phyloP scores from a whole-genome alignment of 164 flowering plant genomes.

The Stephania japonica region DNA sequence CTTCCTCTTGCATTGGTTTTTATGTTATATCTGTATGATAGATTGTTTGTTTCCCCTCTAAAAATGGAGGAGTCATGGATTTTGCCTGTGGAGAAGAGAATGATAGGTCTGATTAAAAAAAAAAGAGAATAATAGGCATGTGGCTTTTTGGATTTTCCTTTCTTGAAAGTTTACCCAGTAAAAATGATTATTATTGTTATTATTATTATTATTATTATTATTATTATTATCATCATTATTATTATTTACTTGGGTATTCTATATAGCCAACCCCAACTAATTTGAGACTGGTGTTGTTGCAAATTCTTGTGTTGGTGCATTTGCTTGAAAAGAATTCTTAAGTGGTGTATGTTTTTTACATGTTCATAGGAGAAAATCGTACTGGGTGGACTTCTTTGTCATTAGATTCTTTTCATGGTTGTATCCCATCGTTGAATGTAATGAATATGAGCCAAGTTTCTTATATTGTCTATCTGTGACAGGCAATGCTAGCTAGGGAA shows the following conservation, averaged over 20 bases:
- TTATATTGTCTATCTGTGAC: slow-evolving; percentile 3
- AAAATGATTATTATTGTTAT: background rate
- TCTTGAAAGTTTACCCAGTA: background rate
- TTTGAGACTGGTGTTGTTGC: too few relatives aligned
- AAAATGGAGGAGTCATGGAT: background rate
- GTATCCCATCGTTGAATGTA: background rate
- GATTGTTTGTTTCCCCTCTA: too few relatives aligned
- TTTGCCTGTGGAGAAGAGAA: background rate
- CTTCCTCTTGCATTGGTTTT: too few relatives aligned
- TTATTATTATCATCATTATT: too few relatives aligned
- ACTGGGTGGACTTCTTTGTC: background rate
- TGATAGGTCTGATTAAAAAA: too few relatives aligned
- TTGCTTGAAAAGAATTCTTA: background rate
- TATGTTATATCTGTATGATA: too few relatives aligned
- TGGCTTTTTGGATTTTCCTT: background rate
- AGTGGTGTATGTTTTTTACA: background rate
- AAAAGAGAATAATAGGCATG: background rate
- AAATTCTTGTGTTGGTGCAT: background rate
- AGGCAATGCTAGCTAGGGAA: slow-evolving; percentile 87
- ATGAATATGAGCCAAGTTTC: background rate
- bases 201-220: too few relatives aligned
- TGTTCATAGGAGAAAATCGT: background rate
- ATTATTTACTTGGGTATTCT: too few relatives aligned
- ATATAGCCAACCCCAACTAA: too few relatives aligned
- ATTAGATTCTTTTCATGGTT: background rate